Percentiles rank a stretch among this genome's conserved stretches.
phyloP scores from a whole-genome alignment of 2,329 filamentous ascomycete genomes.

The Penicillium verrucosum region DNA sequence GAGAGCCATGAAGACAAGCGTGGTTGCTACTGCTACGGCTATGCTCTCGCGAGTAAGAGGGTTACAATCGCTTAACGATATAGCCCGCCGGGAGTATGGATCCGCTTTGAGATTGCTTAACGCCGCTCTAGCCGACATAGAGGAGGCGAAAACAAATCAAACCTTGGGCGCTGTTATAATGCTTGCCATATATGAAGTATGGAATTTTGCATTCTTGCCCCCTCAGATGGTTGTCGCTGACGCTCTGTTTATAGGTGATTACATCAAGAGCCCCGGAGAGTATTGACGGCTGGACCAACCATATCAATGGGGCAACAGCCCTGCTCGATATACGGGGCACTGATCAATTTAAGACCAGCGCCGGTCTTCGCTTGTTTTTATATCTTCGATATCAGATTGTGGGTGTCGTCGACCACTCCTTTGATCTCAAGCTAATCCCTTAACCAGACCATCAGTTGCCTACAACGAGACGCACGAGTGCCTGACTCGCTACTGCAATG shows the following conservation, averaged over 20 bases:
- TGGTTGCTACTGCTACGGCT: constrained; percentile 58
- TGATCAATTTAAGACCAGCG: constrained; percentile 39
- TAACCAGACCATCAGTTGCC: constrained; percentile 35
- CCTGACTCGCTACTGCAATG: constrained; percentile 34
- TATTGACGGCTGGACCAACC: constrained; percentile 53
- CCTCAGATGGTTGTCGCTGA: not conserved
- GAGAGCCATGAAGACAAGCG: constrained; percentile 44
- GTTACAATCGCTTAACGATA: constrained; percentile 46
- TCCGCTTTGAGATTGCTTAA: constrained; percentile 49
- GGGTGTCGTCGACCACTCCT: constrained; percentile 16
- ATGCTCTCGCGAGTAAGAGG: constrained; percentile 55
- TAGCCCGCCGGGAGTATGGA: constrained; percentile 54
- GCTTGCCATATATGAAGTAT: constrained; percentile 61
- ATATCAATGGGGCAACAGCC: constrained; percentile 59
- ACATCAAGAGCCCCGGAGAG: constrained; percentile 45
- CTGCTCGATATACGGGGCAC: constrained; percentile 49
- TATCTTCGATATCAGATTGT: constrained; percentile 59
- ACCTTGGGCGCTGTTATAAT: constrained; percentile 55
- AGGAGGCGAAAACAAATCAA: constrained; percentile 39
- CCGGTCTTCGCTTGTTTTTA: constrained; percentile 52
- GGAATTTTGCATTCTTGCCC: constrained; percentile 1
- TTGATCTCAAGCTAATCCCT: constrained; percentile 4
- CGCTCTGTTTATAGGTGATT: constrained; percentile 28
- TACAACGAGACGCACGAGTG: constrained; percentile 32
- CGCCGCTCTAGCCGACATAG: constrained; percentile 31